Conservation (phyloP, 2,329 filamentous ascomycete genomes). For the Mycosphaerelloides madeirae region DNA sequence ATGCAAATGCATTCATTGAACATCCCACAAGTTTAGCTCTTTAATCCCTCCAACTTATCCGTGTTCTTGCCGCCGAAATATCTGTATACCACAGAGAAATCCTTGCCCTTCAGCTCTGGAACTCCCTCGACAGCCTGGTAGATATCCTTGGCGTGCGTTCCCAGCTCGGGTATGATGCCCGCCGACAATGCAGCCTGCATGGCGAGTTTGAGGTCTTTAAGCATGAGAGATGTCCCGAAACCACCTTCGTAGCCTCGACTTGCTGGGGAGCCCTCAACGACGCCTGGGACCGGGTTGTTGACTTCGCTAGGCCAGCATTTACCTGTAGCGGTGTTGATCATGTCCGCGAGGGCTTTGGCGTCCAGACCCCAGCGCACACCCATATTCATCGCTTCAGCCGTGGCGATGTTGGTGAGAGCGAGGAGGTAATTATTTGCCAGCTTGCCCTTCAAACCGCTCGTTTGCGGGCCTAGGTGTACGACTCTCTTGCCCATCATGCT, state of each 20-base stretch:
- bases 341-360: slow-evolving; percentile 65
- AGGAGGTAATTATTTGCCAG: slow-evolving; percentile 96
- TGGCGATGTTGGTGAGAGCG: slow-evolving; percentile 82
- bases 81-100: slow-evolving; percentile 49
- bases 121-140: slow-evolving; percentile 43
- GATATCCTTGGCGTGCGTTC: slow-evolving; percentile 41
- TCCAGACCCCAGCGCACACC: slow-evolving; percentile 60
- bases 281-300: slow-evolving; percentile 89
- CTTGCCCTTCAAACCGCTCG: slow-evolving; percentile 83
- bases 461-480: slow-evolving; percentile 78
- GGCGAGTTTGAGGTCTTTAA: slow-evolving; percentile 48
- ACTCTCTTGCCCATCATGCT: slow-evolving; percentile 80
- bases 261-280: slow-evolving; percentile 71
- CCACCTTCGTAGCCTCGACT: slow-evolving; percentile 61
- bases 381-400: slow-evolving; percentile 63
- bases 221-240: slow-evolving; percentile 47
- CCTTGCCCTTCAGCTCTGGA: slow-evolving; percentile 44
- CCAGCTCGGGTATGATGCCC: slow-evolving; percentile 43
- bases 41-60: slow-evolving; percentile 20
- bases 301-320: slow-evolving; percentile 92
- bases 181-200: slow-evolving; percentile 43
- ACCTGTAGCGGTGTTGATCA: slow-evolving; percentile 94
- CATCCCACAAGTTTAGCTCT: too few relatives aligned
- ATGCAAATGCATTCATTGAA: too few relatives aligned
- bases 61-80: slow-evolving; percentile 44